These are phyloP conservation scores for Rhizopogon rudus DNA, from an alignment of 768 basidiomycete genomes.

Conservation along the genomic window DNA sequence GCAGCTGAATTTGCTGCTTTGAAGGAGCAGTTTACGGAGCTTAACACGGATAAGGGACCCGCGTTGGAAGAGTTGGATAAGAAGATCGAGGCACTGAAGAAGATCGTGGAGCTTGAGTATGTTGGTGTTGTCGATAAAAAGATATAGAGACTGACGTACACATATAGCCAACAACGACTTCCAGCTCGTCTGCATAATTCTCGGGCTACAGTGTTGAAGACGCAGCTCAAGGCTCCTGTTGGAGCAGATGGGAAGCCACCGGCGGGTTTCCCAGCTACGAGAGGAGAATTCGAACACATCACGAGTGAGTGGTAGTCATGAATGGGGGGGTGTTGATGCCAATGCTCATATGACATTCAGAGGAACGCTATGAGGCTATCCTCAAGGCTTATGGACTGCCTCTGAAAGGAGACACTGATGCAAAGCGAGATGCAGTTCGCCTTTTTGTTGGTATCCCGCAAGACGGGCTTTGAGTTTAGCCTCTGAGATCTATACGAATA, in stretches of 20 bases:
- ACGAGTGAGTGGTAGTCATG: constrained; percentile 25
- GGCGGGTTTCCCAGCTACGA: constrained; percentile 30
- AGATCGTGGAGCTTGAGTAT: constrained; percentile 30
- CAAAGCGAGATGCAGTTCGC: constrained; percentile 34
- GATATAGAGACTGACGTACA: neutral
- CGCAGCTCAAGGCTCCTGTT: constrained; percentile 23
- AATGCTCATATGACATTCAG: constrained; percentile 11
- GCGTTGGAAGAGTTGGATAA: constrained; percentile 30
- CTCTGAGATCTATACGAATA: too few relatives aligned
- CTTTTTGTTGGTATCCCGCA: constrained; percentile 31
- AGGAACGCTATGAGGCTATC: constrained; percentile 37
- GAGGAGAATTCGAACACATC: constrained; percentile 42
- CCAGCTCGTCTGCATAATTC: constrained; percentile 33
- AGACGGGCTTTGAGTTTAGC: constrained; percentile 8
- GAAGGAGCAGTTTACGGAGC: constrained; percentile 18
- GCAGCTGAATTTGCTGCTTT: constrained; percentile 26
- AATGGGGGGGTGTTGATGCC: neutral
- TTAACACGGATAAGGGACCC: constrained; percentile 12
- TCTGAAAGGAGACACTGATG: constrained; percentile 33
- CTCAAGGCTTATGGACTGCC: constrained; percentile 31
- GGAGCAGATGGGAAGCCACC: constrained; percentile 31
- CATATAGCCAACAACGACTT: constrained; percentile 31
- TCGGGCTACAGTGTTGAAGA: constrained; percentile 27
- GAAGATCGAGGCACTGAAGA: constrained; percentile 28
- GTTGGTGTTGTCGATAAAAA: constrained; percentile 2